phyloP scores from a whole-genome alignment of 345 rosid genomes.

The Turritis glabra region DNA sequence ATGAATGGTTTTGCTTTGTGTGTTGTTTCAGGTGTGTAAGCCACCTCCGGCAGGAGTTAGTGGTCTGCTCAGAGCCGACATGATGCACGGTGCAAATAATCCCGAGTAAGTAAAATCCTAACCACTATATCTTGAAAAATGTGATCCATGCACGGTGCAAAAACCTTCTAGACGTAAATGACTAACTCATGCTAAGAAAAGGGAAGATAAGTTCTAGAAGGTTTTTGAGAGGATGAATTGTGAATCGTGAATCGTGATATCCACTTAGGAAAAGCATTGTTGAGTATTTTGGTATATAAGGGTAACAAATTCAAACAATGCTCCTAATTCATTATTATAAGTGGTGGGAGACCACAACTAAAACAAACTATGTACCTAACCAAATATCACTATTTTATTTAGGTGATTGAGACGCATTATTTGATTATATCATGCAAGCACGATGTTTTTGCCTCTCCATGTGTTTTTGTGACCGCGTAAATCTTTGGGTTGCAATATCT shows the following conservation, averaged over 20 bases:
- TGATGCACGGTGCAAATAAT: constrained; percentile 51
- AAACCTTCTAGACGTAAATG: constrained; percentile 3
- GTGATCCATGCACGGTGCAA: constrained; percentile 9
- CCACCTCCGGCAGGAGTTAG: constrained; percentile 61
- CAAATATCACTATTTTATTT: constrained; percentile 9
- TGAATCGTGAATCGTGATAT: constrained; percentile 25
- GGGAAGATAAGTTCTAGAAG: constrained; percentile 24
- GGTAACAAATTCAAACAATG: constrained; percentile 16
- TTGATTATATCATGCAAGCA: constrained; percentile 36
- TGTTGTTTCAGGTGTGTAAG: constrained; percentile 55
- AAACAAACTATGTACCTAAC: constrained; percentile 27
- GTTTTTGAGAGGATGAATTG: constrained; percentile 1
- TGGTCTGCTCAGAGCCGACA: constrained; percentile 67
- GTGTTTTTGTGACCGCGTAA: constrained; percentile 37
- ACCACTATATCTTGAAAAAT: constrained; percentile 32
- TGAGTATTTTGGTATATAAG: neutral
- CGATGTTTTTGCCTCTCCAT: constrained; percentile 29
- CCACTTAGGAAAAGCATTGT: constrained; percentile 29
- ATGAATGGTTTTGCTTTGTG: neutral
- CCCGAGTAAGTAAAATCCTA: constrained; percentile 52
- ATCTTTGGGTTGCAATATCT: constrained; percentile 29
- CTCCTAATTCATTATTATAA: constrained; percentile 16
- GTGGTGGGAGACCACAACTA: constrained; percentile 36
- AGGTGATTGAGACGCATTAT: constrained; percentile 34
- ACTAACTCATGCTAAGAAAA: neutral